Evolutionary conservation across 257 asterid species (phyloP).

Genomic region (Nicotiana tabacum): DNA sequence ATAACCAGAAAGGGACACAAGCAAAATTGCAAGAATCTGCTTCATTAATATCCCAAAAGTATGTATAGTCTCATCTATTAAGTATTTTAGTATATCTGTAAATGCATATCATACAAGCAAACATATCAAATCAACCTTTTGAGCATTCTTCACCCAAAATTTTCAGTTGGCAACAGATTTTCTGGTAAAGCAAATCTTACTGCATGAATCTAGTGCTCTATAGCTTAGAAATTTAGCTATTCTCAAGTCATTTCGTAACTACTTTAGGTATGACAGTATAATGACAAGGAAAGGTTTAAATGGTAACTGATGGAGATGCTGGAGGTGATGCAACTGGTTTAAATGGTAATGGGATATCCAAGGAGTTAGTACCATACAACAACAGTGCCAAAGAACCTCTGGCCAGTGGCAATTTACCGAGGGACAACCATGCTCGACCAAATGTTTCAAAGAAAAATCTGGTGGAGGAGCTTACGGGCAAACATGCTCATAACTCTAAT

Average conservation of each 20-base stretch:
- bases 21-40: not conserved
- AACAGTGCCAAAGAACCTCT: no score
- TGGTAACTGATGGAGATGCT: no score
- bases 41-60: not conserved
- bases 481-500: no score
- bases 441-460: no score
- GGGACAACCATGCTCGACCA: no score
- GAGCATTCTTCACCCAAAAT: not conserved
- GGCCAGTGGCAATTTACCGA: no score
- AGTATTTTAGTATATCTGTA: not conserved
- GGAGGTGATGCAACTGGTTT: no score
- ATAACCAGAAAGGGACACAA: not conserved
- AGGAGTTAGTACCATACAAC: no score
- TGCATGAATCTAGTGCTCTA: not conserved
- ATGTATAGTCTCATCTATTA: not conserved
- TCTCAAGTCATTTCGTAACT: not conserved
- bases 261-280: not conserved
- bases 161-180: not conserved
- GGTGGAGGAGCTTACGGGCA: no score
- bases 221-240: conserved; percentile 2
- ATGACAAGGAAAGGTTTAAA: no score
- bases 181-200: not conserved
- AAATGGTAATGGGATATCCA: no score
- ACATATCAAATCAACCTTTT: not conserved
- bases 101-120: not conserved